phyloP scores from a whole-genome alignment of 306 rosid species.

The Prunus persica region Prunus_persica_NCBIv2 NC_034015.1:18712501-18713000 shows the following conservation, averaged over 20 bases:
- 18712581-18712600: not conserved
- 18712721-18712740: not conserved
- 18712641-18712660: not conserved
- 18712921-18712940: not conserved
- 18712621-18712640: not conserved
- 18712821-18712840: not conserved
- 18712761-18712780: not conserved
- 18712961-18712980: not conserved
- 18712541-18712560: not conserved
- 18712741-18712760: not conserved
- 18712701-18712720: not conserved
- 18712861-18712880: constrained; percentile 22
- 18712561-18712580: not conserved
- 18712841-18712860: not conserved
- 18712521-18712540: not conserved
- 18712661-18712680: not conserved
- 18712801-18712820: constrained; percentile 11
- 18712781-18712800: not conserved
- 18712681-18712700: constrained; percentile 5
- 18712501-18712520: not conserved
- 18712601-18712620: not conserved
- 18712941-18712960: constrained; percentile 11
- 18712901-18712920: constrained; percentile 24
- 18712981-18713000: not conserved
- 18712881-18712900: constrained; percentile 9